Evolutionary conservation across 192 early-diverging fungal species (phyloP).

Genomic region (Backusella sp.): DNA sequence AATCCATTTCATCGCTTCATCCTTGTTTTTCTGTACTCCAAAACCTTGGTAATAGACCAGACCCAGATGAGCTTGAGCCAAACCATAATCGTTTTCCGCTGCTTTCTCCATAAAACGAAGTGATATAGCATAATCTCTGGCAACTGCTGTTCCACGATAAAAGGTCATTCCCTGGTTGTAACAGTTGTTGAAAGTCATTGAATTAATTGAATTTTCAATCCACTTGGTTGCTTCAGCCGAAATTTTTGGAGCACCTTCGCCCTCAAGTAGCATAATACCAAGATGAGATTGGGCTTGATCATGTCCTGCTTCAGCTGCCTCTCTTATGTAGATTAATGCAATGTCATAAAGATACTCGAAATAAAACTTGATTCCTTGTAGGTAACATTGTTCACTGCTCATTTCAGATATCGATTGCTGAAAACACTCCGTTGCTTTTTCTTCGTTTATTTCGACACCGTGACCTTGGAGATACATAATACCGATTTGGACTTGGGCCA

Average conservation of each 20-base stretch:
- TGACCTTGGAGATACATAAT: too few species aligned
- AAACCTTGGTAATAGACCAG: background rate
- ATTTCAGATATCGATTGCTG: too few species aligned
- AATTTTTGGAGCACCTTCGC: background rate
- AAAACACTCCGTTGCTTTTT: too few species aligned
- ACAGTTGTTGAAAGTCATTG: background rate
- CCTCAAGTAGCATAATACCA: background rate
- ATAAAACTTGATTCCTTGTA: background rate
- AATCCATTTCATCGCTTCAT: background rate
- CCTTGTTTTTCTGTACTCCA: background rate
- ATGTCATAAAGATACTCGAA: background rate
- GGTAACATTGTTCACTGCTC: background rate
- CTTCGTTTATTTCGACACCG: too few species aligned
- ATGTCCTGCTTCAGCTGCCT: background rate
- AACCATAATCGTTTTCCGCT: background rate
- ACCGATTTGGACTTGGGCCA: too few species aligned
- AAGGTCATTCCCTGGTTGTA: background rate
- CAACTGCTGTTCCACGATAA: background rate
- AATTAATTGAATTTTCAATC: background rate
- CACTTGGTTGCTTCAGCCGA: background rate
- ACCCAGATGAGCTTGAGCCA: background rate
- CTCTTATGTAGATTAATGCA: background rate
- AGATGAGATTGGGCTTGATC: background rate
- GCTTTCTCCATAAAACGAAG: background rate
- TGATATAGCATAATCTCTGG: background rate